These are phyloP conservation scores for Penicillium digitatum DNA, from an alignment of 2,329 filamentous ascomycete genomes.

Conservation along the genomic window DNA sequence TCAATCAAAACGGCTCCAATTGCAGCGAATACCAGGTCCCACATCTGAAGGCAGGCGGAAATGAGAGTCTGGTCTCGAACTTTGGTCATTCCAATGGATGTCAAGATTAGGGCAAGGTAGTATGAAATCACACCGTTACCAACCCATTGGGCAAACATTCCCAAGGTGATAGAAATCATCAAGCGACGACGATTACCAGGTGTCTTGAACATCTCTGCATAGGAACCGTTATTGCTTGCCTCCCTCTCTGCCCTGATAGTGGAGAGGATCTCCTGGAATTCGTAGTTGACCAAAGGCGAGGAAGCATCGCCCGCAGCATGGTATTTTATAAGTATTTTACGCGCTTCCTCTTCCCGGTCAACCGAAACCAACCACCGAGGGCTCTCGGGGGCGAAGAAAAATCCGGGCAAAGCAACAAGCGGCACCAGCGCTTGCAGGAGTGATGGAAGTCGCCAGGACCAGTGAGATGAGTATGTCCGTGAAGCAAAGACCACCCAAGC, in stretches of 20 bases:
- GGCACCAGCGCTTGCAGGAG: not conserved
- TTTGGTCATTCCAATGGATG: not conserved
- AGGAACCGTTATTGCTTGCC: not conserved
- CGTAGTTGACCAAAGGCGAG: not conserved
- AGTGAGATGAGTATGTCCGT: not conserved
- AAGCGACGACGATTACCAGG: not conserved
- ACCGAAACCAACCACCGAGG: not conserved
- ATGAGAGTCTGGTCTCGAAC: not conserved
- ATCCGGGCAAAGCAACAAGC: not conserved
- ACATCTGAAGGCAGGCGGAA: not conserved
- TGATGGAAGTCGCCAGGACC: not conserved
- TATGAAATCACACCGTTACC: not conserved
- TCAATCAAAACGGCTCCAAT: not conserved
- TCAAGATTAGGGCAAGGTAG: not conserved
- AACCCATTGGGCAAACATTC: not conserved
- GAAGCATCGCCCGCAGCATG: not conserved
- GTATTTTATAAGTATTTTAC: not conserved
- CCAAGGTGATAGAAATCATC: not conserved
- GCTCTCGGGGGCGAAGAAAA: not conserved
- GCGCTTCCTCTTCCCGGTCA: not conserved
- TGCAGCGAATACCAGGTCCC: not conserved
- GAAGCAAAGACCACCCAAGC: not conserved
- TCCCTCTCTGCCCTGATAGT: not conserved
- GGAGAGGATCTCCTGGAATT: not conserved
- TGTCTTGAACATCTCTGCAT: not conserved